Evolutionary conservation across 2,329 filamentous ascomycete genomes (phyloP), one percentile per base, ranked within the genome.

Genomic region (Aspergillus sp.): DNA sequence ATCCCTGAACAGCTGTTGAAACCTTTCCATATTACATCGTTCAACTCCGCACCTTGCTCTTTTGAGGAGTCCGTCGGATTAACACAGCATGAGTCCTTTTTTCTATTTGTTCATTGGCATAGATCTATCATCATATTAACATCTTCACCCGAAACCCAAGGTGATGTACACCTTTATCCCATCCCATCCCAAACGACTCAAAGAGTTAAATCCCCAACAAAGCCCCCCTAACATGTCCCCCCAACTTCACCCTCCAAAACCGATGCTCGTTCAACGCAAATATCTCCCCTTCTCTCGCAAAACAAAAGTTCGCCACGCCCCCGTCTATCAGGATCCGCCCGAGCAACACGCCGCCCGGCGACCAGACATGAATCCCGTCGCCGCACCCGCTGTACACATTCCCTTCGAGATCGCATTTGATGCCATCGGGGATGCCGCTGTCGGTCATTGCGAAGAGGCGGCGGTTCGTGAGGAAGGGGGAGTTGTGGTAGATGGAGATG

Each of bases 311-410:
- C 12, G 80, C 78, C 4, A 71, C 72, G 0, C 71, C 75, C 14
- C 76, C 76, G 0, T 80, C 80, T 0, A 84, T 71, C 64, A 81
- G 81, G 46, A 89, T 83, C 73, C 86, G 87, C 2, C 81, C 75
- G 61, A 89, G 77, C 26, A 83, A 63, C 4, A 65, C 75, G 0
- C 82, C 83, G 2, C 75, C 75, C 0, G 76, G 67, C 60, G 75
- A 78, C 81, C 82, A 86, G 4, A 85, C 76, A 59, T 84, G 77
- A 12, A 85, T 71, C 0, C 83, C 83, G 65, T 85, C 83, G 0
- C 81, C 81, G 57, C 81, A 82, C 0, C 80, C 82, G 18, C 77
- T 77, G 68, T 83, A 86, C 0, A 86, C 80, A 65, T 85, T 85
- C 1, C 84, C 83, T 2, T 79, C 64, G 0, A 73, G 73, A 64